These are phyloP conservation scores for Globisporangium parvum DNA, from an alignment of 352 stramenopile species.

Conservation along the genomic window DNA sequence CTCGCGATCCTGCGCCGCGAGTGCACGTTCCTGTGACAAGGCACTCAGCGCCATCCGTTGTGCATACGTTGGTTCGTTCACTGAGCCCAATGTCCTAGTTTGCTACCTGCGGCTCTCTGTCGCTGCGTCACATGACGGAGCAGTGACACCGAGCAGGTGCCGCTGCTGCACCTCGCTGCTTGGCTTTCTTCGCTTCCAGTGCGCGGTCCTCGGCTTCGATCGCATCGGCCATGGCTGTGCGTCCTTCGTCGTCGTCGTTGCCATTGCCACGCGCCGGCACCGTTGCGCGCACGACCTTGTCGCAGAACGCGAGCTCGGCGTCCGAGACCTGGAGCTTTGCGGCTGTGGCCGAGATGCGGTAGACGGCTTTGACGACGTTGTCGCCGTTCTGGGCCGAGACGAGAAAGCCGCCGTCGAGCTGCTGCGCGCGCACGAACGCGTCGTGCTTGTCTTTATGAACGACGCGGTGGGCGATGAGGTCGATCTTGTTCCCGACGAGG, in stretches of 20 bases:
- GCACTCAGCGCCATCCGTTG: too few species aligned
- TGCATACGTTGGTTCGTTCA: neutral
- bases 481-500: constrained; percentile 85
- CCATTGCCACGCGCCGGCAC: constrained; percentile 21
- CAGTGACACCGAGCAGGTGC: neutral
- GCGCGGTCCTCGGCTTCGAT: constrained; percentile 77
- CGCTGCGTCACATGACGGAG: constrained; percentile 11
- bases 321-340: constrained; percentile 69
- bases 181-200: constrained; percentile 33
- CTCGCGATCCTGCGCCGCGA: constrained; percentile 36
- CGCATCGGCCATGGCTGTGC: constrained; percentile 61
- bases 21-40: constrained; percentile 50
- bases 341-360: constrained; percentile 61
- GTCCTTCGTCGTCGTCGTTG: constrained; percentile 29
- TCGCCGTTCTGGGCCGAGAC: constrained; percentile 80
- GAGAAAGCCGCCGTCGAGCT: constrained; percentile 66
- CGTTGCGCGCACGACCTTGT: constrained; percentile 57
- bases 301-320: constrained; percentile 76
- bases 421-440: constrained; percentile 57
- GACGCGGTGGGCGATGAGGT: constrained; percentile 72
- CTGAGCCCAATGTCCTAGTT: neutral
- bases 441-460: constrained; percentile 68
- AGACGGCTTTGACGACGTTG: constrained; percentile 77
- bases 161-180: constrained; percentile 2
- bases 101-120: neutral